Percentiles rank a stretch among this genome's conserved stretches.
Conservation (phyloP, 2,329 filamentous ascomycete species). For the Tolypocladium album region DNA sequence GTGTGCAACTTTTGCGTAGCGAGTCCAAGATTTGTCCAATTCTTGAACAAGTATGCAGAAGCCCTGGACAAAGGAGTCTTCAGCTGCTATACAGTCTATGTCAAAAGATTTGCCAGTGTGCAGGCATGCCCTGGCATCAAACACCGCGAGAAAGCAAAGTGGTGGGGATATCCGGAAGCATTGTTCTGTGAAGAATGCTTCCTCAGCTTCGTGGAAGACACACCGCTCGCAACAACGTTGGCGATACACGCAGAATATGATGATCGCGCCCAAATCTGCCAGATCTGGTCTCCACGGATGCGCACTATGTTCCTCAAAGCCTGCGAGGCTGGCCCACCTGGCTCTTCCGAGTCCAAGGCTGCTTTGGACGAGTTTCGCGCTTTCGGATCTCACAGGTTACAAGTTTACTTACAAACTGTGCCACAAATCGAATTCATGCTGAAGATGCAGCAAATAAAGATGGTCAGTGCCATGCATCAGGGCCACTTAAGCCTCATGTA, state of each 20-base stretch:
- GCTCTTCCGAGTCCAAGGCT: constrained; percentile 12
- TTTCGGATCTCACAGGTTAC: constrained; percentile 14
- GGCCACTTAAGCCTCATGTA: constrained; percentile 22
- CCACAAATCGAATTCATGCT: constrained; percentile 17
- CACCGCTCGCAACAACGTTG: constrained; percentile 12
- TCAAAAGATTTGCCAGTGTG: constrained; percentile 16
- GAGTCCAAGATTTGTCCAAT: constrained; percentile 12
- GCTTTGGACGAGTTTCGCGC: constrained; percentile 15
- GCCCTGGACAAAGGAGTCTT: constrained; percentile 21
- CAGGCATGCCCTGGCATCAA: constrained; percentile 17
- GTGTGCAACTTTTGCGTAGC: constrained; percentile 19
- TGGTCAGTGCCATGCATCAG: constrained; percentile 22
- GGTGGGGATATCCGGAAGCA: constrained; percentile 24
- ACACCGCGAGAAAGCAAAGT: constrained; percentile 12
- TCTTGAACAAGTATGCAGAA: constrained; percentile 15
- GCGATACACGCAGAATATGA: constrained; percentile 14
- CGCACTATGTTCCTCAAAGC: constrained; percentile 22
- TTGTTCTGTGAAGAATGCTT: constrained; percentile 24
- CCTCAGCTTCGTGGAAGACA: constrained; percentile 16
- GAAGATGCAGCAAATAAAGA: constrained; percentile 16
- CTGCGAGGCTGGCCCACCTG: constrained; percentile 15
- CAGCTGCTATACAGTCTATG: constrained; percentile 14
- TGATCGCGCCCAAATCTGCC: constrained; percentile 18
- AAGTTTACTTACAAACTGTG: constrained; percentile 17
- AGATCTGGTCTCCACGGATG: constrained; percentile 27